Conservation (phyloP, 768 basidiomycete species). For the Xerocomellus intermedius region DNA sequence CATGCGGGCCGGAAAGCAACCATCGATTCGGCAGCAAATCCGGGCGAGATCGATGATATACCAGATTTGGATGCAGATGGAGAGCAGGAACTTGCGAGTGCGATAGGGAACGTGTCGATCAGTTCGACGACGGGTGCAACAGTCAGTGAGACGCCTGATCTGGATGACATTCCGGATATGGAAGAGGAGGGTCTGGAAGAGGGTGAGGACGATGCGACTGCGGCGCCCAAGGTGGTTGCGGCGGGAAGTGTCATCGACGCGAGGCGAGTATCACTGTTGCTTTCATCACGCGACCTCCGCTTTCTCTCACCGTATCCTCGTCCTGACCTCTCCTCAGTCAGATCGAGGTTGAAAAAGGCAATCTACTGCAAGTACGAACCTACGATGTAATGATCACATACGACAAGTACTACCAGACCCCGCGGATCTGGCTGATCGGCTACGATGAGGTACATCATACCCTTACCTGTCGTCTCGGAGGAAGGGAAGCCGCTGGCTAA, state of each 20-base stretch:
- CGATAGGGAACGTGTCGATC: constrained; percentile 48
- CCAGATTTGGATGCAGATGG: constrained; percentile 84
- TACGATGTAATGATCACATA: constrained; percentile 99
- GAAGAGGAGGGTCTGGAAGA: constrained; percentile 91
- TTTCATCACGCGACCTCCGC: not conserved
- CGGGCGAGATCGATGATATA: constrained; percentile 77
- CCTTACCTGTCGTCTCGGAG: not conserved
- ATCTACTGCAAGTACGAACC: constrained; percentile 92
- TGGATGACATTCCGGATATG: constrained; percentile 99
- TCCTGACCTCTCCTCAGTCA: constrained; percentile 39
- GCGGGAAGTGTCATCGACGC: constrained; percentile 42
- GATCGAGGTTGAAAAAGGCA: constrained; percentile 68
- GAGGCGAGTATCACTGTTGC: constrained; percentile 39
- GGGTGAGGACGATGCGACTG: constrained; percentile 84
- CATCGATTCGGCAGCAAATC: constrained; percentile 52
- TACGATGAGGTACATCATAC: constrained; percentile 82
- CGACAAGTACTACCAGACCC: constrained; percentile 99
- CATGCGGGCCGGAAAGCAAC: constrained; percentile 74
- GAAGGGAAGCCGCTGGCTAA: constrained; percentile 1
- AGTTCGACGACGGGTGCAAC: constrained; percentile 33
- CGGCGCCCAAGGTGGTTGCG: constrained; percentile 47
- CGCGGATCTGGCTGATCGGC: constrained; percentile 95
- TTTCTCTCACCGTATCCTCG: not conserved
- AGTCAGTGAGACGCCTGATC: constrained; percentile 71
- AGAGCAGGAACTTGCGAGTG: constrained; percentile 42